A percentile compares a stretch with the other conserved stretches of the same genome.
phyloP scores from a whole-genome alignment of 352 stramenopile genomes.

The Phytophthora cactorum region DNA sequence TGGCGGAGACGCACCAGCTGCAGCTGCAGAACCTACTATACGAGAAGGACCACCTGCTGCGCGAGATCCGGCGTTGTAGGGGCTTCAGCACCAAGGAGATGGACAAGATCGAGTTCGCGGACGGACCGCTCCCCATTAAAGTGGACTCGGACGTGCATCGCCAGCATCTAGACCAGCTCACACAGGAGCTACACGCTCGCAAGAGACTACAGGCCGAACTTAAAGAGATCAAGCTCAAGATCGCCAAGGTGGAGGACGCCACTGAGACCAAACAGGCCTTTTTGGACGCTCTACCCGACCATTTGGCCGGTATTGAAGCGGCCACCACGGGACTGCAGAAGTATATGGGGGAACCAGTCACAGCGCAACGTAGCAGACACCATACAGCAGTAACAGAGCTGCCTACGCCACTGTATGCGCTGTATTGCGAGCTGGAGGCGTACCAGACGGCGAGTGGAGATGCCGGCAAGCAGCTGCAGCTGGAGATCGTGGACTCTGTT shows the following conservation, averaged over 20 bases:
- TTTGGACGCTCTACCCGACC: slow-evolving; percentile 53
- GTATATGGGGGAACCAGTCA: slow-evolving; percentile 63
- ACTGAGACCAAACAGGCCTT: slow-evolving; percentile 70
- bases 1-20: slow-evolving; percentile 76
- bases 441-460: slow-evolving; percentile 64
- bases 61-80: slow-evolving; percentile 75
- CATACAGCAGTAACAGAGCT: slow-evolving; percentile 52
- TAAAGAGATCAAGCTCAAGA: slow-evolving; percentile 67
- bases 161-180: slow-evolving; percentile 72
- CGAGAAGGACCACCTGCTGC: slow-evolving; percentile 82
- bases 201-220: slow-evolving; percentile 68
- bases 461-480: slow-evolving; percentile 47
- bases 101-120: slow-evolving; percentile 79
- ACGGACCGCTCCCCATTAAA: slow-evolving; percentile 57
- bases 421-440: slow-evolving; percentile 79
- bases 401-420: slow-evolving; percentile 61
- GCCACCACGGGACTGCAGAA: slow-evolving; percentile 64
- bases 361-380: slow-evolving; percentile 47
- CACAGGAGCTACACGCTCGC: slow-evolving; percentile 60
- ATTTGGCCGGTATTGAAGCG: slow-evolving; percentile 63
- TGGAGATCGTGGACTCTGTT: slow-evolving; percentile 61
- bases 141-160: slow-evolving; percentile 61
- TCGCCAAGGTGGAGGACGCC: slow-evolving; percentile 58
- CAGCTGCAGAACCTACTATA: slow-evolving; percentile 86
- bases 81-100: slow-evolving; percentile 82